Evolutionary conservation across 495 filamentous ascomycete genomes (phyloP), one percentile per base, ranked within the genome.

Genomic region (Bacidia gigantensis): DNA sequence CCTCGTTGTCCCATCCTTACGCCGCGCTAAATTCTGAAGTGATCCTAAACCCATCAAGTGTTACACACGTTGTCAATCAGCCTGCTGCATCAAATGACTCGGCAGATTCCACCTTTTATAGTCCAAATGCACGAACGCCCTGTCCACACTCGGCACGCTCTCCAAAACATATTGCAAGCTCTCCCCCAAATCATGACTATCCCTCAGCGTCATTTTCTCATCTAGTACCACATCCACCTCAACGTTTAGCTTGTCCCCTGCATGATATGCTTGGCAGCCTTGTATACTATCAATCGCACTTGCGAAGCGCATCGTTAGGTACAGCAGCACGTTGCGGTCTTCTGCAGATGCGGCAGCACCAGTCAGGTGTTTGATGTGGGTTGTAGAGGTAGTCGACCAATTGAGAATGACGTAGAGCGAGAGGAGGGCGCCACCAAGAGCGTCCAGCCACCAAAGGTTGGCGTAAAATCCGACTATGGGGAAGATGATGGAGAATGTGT

Each of bases 221-320:
- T 92, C 87, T 24, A 96, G 69, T 20, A 96, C 84, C 25, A 95
- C 78, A 60, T 85, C 81, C 10, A 83, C 79, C 60, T 93, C 89
- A 2, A 93, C 86, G 56, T 87, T 93, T 14, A 96, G 72, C 65
- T 89, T 85, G 57, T 96, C 89, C 7, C 89, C 89, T 0, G 83
- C 77, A 59, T 95, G 87, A 61, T 96, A 96, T 0, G 88, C 89
- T 51, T 90, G 80, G 17, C 95, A 63, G 21, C 87, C 83, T 60
- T 94, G 89, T 38, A 96, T 92, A 58, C 88, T 84, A 58, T 80
- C 81, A 54, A 96, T 89, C 2, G 84, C 83, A 47, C 84, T 86
- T 20, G 89, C 89, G 60, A 96, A 96, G 1, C 89, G 80, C 88
- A 96, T 95, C 1, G 87, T 89, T 53, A 93, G 74, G 67, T 96